Base-by-base conservation (phyloP, 1,284 basidiomycete species). In the Boletus hoseneyae region DNA sequence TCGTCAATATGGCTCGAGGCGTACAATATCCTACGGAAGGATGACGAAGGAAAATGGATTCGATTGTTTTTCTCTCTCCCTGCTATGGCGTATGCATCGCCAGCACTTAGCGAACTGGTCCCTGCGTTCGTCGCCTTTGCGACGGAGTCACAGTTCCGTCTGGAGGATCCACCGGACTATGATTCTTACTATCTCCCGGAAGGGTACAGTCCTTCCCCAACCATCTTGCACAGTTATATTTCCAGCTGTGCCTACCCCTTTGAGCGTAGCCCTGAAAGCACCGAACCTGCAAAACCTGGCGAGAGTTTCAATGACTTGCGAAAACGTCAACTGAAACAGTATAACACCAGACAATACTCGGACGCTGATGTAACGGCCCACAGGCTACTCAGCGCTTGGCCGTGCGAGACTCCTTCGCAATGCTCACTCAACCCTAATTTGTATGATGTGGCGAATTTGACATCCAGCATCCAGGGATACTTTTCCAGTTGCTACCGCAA, bases 51-150 rank as follows among this genome's bases (percentile, higher is more conserved):
- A 30, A 51, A 58, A 34, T 60, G 52, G 41, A 65, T 57, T 19
- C 53, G 56, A 7, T 32, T 75, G 15, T 50, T 60, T 19, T 73
- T 72, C 52, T 63, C 63, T 7, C 59, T 70, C 2, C 54, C 69
- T 8, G 60, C 64, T 1, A 59, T 71, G 53, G 61, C 53, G 19
- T 75, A 70, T 50, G 48, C 50, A 1, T 60, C 56, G 3, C 12
- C 50, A 0, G 5, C 50, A 0, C 34, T 53, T 4, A 2, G 21
- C 5, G 46, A 51, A 4, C 52, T 68, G 16, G 55, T 71, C 8
- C 58, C 60, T 0, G 53, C 58, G 3, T 51, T 75, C 4, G 42
- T 73, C 4, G 59, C 69, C 2, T 66, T 74, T 48, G 68, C 66
- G 0, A 45, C 19, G 2, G 34, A 42, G 16, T 19, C 49, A 0